Evolutionary conservation across 2,329 filamentous ascomycete species (phyloP).

Genomic region (Alternaria hordeiaustralica): DNA sequence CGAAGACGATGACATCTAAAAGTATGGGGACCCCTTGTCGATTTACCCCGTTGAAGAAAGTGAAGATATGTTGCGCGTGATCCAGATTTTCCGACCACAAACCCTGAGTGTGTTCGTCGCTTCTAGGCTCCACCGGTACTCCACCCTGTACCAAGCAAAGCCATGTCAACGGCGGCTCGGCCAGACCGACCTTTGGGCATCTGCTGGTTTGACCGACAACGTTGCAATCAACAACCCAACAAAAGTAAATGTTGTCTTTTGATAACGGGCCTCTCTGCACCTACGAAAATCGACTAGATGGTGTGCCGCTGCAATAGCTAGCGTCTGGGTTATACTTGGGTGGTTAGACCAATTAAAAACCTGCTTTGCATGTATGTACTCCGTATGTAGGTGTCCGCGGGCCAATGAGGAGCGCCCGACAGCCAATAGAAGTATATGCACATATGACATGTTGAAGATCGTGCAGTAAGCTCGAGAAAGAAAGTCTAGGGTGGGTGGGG

Average conservation of each 20-base stretch:
- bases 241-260: conserved; percentile 7
- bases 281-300: background rate
- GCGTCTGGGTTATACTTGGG: background rate
- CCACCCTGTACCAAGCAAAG: conserved; percentile 14
- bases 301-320: background rate
- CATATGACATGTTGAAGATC: conserved; percentile 35
- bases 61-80: conserved; percentile 6
- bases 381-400: background rate
- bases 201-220: conserved; percentile 11
- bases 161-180: background rate
- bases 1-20: background rate
- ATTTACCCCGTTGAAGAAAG: background rate
- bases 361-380: conserved; percentile 10
- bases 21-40: background rate
- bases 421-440: background rate
- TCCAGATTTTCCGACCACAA: conserved; percentile 2
- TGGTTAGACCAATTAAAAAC: conserved; percentile 1
- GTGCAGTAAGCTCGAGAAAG: background rate
- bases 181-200: conserved; percentile 12
- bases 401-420: conserved; percentile 25
- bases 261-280: conserved; percentile 5
- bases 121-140: conserved; percentile 19
- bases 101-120: conserved; percentile 24
- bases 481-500: background rate
- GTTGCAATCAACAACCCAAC: conserved; percentile 7